phyloP scores from a whole-genome alignment of 441 rosid species.

The Mallotus japonicus region DNA sequence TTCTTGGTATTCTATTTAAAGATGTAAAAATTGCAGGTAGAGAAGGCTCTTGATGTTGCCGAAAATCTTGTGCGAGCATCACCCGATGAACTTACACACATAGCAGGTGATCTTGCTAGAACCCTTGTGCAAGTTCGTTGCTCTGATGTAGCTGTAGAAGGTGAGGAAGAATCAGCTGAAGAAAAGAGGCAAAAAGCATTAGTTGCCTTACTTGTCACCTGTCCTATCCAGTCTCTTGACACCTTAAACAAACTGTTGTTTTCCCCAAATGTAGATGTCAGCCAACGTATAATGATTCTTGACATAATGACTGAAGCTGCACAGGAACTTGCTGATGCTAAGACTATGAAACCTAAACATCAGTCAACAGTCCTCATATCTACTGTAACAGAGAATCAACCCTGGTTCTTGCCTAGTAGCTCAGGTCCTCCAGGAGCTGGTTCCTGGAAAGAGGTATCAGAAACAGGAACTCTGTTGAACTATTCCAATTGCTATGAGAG shows the following conservation, averaged over 20 bases:
- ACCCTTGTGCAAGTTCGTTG: conserved; percentile 89
- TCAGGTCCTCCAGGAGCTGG: conserved; percentile 65
- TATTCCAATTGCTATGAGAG: conserved; percentile 88
- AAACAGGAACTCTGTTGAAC: conserved; percentile 58
- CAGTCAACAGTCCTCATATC: conserved; percentile 56
- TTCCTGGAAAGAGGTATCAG: conserved; percentile 75
- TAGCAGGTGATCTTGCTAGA: conserved; percentile 81
- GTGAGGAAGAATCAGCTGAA: conserved; percentile 96
- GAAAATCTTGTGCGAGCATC: conserved; percentile 94
- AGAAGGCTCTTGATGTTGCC: conserved; percentile 77
- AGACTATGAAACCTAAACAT: conserved; percentile 53
- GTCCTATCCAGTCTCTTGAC: conserved; percentile 82
- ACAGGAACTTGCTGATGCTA: conserved; percentile 77
- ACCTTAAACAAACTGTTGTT: conserved; percentile 60
- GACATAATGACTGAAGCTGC: conserved; percentile 96
- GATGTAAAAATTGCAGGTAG: conserved; percentile 52
- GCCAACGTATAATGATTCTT: conserved; percentile 98
- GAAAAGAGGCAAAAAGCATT: conserved; percentile 91
- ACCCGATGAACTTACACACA: conserved; percentile 81
- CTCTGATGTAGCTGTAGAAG: conserved; percentile 80
- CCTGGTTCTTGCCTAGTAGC: conserved; percentile 92
- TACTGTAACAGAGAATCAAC: conserved; percentile 71
- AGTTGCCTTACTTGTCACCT: conserved; percentile 68
- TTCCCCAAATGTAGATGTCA: conserved; percentile 82
- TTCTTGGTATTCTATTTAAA: conserved; percentile 5